Conservation (phyloP, 345 rosid genomes). For the Schrenkiella parvula region DNA sequence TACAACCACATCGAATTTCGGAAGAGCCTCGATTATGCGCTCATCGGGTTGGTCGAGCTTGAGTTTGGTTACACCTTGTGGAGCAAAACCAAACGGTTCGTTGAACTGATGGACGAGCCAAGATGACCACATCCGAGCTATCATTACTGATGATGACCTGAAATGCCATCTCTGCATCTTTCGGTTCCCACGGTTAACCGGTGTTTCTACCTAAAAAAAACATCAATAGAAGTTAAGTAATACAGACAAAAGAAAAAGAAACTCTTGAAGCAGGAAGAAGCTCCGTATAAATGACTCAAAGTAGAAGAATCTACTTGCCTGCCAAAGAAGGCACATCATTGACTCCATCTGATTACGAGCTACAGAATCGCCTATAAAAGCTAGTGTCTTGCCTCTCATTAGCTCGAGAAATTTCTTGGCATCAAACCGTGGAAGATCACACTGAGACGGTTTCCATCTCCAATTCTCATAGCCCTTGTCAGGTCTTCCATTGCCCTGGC, state of each 20-base stretch:
- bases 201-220: conserved; percentile 70
- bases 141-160: conserved; percentile 63
- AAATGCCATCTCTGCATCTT: conserved; percentile 83
- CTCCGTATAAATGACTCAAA: background rate
- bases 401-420: conserved; percentile 72
- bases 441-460: conserved; percentile 85
- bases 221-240: background rate
- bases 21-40: conserved; percentile 57
- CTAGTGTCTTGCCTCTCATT: conserved; percentile 90
- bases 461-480: conserved; percentile 81
- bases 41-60: conserved; percentile 77
- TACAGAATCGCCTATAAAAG: conserved; percentile 89
- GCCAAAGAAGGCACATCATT: conserved; percentile 93
- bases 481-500: conserved; percentile 96
- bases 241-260: background rate
- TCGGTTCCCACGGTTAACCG: conserved; percentile 71
- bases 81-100: conserved; percentile 59
- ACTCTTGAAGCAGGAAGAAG: background rate
- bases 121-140: conserved; percentile 90
- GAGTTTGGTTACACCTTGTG: conserved; percentile 70
- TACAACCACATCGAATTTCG: conserved; percentile 63
- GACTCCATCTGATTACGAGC: conserved; percentile 99
- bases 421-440: conserved; percentile 85
- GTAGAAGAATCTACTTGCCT: too few species aligned
- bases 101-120: conserved; percentile 78